phyloP scores from a whole-genome alignment of 1,284 basidiomycete species.

The Tilletia setariae region DNA sequence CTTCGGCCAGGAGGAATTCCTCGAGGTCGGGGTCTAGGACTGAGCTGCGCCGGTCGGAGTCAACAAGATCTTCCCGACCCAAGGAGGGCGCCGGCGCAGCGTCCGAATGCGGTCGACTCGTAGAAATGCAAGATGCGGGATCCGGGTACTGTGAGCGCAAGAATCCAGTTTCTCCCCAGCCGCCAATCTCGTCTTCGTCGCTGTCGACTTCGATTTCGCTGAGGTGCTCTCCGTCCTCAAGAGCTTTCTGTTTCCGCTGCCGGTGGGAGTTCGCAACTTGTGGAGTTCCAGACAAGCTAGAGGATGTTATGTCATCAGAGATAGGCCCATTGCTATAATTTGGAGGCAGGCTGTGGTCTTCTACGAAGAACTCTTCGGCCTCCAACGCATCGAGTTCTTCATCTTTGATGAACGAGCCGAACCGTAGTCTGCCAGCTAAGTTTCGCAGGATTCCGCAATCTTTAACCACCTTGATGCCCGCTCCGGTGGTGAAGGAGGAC shows the following conservation, averaged over 20 bases:
- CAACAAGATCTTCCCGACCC: too few relatives aligned
- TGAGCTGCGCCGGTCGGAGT: too few relatives aligned
- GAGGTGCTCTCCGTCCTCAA: neutral
- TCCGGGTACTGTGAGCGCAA: neutral
- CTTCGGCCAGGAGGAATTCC: conserved; percentile 15
- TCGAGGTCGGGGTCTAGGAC: conserved; percentile 6
- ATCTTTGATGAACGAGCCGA: conserved; percentile 48
- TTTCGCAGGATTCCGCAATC: conserved; percentile 43
- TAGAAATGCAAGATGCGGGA: too few relatives aligned
- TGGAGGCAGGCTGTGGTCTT: neutral
- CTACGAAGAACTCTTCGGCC: neutral
- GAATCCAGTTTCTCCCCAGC: conserved; percentile 6
- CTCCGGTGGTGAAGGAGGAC: neutral
- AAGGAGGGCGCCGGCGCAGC: too few relatives aligned
- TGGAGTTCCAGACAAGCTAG: neutral
- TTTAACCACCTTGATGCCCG: conserved; percentile 20
- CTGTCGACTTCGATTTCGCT: conserved; percentile 11
- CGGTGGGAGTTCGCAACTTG: neutral
- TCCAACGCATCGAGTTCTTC: conserved; percentile 32
- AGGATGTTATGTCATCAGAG: neutral
- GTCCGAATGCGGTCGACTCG: too few relatives aligned
- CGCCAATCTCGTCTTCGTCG: conserved; percentile 18
- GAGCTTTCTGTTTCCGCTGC: neutral
- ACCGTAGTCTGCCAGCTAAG: conserved; percentile 32
- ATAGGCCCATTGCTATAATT: neutral